Conservation (phyloP, 129 eudicot genomes). For the Artemisia argyi region DNA sequence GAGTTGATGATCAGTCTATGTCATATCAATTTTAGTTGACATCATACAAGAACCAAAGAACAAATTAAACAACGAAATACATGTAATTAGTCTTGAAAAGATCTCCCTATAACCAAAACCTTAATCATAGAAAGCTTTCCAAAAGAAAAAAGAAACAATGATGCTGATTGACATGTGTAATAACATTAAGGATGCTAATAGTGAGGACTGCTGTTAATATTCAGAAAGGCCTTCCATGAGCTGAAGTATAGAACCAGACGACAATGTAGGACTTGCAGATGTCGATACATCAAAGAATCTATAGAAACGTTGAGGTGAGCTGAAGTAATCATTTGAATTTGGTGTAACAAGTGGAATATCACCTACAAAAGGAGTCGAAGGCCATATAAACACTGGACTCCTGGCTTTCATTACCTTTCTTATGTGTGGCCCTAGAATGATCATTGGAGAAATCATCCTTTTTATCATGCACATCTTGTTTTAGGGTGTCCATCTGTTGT, state of each 20-base stretch:
- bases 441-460: slow-evolving; percentile 16
- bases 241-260: slow-evolving; percentile 35
- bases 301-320: slow-evolving; percentile 34
- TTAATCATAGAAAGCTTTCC: neutral
- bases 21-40: slow-evolving; percentile 12
- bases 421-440: slow-evolving; percentile 24
- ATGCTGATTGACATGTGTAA: neutral
- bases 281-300: slow-evolving; percentile 41
- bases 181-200: neutral
- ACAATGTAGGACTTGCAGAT: slow-evolving; percentile 21
- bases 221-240: slow-evolving; percentile 41
- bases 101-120: neutral
- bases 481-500: slow-evolving; percentile 16
- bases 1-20: slow-evolving; percentile 15
- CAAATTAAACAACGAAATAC: neutral
- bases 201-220: slow-evolving; percentile 22
- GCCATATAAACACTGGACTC: slow-evolving; percentile 28
- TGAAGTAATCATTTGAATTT: slow-evolving; percentile 33
- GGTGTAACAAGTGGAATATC: slow-evolving; percentile 63
- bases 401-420: slow-evolving; percentile 17
- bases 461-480: slow-evolving; percentile 8
- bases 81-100: neutral
- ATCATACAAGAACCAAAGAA: neutral
- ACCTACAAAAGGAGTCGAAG: slow-evolving; percentile 21
- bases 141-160: neutral